Percentiles rank a stretch among this genome's conserved stretches.
Evolutionary conservation across 768 basidiomycete species (phyloP).

Genomic region (Multifurca ochricompacta): DNA sequence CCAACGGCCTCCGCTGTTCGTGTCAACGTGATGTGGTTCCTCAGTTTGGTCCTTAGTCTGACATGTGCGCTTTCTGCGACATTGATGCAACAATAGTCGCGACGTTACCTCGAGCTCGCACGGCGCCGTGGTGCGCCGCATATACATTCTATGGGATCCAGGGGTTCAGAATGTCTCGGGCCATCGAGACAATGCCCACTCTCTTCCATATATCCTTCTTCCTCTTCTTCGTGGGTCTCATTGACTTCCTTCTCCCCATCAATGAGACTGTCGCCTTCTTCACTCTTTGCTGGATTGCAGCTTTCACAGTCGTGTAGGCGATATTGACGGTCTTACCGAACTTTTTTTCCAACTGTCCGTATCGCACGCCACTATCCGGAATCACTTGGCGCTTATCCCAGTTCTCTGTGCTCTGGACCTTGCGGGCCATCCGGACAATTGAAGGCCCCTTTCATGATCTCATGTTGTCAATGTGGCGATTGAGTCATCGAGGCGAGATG

Average conservation of each 20-base stretch:
- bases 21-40: conserved; percentile 8
- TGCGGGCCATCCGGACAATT: not conserved
- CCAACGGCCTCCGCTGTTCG: not conserved
- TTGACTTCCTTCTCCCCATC: conserved; percentile 3
- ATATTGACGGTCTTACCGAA: not conserved
- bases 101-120: not conserved
- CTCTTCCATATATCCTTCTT: not conserved
- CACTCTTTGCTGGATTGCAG: not conserved
- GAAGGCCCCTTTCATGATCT: not conserved
- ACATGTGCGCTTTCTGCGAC: not conserved
- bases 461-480: not conserved
- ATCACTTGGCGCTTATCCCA: not conserved
- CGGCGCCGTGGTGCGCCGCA: not conserved
- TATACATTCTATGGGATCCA: not conserved
- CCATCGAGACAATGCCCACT: not conserved
- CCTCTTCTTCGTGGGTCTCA: conserved; percentile 2
- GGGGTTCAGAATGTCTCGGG: not conserved
- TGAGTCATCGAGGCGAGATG: not conserved
- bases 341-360: not conserved
- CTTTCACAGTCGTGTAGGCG: not conserved
- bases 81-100: conserved; percentile 1
- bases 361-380: conserved; percentile 5
- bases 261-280: not conserved
- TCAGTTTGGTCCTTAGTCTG: not conserved
- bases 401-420: not conserved